Evolutionary conservation across 345 rosid species (phyloP).

Genomic region (Heritiera fomes): DNA sequence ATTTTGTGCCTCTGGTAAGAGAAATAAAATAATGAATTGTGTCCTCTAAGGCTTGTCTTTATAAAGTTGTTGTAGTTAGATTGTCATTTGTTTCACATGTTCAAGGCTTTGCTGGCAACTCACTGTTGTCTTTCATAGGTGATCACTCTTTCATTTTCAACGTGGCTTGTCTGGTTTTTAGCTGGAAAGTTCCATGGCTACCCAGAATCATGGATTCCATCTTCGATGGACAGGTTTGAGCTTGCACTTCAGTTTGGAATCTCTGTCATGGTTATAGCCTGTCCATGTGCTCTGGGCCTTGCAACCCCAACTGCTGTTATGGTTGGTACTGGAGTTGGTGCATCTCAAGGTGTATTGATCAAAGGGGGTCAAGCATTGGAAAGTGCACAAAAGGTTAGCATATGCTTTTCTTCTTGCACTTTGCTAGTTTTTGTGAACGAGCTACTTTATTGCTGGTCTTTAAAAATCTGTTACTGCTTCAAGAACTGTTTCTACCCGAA

Average conservation of each 20-base stretch:
- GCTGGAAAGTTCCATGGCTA: constrained; percentile 77
- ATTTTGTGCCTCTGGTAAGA: constrained; percentile 83
- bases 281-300: constrained; percentile 94
- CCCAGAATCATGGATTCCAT: constrained; percentile 92
- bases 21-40: background rate
- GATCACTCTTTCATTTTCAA: constrained; percentile 66
- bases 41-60: background rate
- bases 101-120: background rate
- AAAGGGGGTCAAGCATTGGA: constrained; percentile 98
- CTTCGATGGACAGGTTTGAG: constrained; percentile 91
- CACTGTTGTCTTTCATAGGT: constrained; percentile 47
- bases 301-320: constrained; percentile 99
- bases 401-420: background rate
- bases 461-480: background rate
- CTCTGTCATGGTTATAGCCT: constrained; percentile 97
- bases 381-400: constrained; percentile 75
- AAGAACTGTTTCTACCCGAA: background rate
- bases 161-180: constrained; percentile 91
- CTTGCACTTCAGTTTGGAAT: constrained; percentile 98
- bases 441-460: background rate
- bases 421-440: background rate
- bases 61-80: background rate
- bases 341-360: constrained; percentile 89
- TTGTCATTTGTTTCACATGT: background rate
- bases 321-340: constrained; percentile 99